phyloP scores from a whole-genome alignment of 2,329 filamentous ascomycete genomes.

The Hypoxylon sp. region DNA sequence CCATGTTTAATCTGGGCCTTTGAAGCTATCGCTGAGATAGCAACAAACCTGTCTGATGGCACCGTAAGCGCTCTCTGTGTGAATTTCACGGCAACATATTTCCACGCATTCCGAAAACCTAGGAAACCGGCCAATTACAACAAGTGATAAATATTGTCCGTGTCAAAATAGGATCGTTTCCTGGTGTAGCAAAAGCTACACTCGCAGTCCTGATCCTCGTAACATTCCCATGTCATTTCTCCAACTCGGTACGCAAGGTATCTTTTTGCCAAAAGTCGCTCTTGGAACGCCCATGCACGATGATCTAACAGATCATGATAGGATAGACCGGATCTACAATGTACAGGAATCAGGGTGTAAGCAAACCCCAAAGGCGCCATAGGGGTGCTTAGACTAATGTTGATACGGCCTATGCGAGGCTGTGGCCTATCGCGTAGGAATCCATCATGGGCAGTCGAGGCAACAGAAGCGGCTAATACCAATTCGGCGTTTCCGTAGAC shows the following conservation, averaged over 20 bases:
- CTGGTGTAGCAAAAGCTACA: neutral
- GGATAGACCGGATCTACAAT: no score
- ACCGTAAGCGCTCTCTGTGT: neutral
- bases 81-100: neutral
- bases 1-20: neutral
- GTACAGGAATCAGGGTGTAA: no score
- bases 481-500: conserved; percentile 8
- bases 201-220: neutral
- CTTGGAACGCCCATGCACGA: conserved; percentile 11
- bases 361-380: neutral
- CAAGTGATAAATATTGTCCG: no score
- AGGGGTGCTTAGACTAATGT: neutral
- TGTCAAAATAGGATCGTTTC: no score
- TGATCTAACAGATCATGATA: no score
- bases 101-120: neutral
- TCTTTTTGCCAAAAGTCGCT: neutral
- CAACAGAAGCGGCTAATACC: neutral
- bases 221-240: neutral
- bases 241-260: neutral
- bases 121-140: neutral
- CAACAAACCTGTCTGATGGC: neutral
- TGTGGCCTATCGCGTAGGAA: conserved; percentile 1
- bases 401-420: no score
- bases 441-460: conserved; percentile 4
- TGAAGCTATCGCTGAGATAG: conserved; percentile 10